Base-by-base conservation (phyloP, 2,329 filamentous ascomycete species). In the Microsporum canis region DNA sequence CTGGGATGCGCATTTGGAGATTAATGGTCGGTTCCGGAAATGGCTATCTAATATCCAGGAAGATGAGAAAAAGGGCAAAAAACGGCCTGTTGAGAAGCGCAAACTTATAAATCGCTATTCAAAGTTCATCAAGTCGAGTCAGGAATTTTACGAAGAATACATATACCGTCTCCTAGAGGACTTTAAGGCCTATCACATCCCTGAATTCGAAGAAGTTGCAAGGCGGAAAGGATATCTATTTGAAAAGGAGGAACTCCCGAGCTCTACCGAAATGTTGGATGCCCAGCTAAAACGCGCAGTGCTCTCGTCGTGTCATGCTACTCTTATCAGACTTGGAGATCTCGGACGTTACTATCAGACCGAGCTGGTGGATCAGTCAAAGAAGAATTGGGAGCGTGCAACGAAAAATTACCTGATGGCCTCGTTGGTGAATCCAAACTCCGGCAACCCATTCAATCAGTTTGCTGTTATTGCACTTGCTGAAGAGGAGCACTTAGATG, bases 361-460 rank as follows among this genome's bases (percentile, higher is more conserved):
- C 60, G 88, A 92, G 70, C 78, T 89, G 62, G 84, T 86, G 31
- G 61, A 63, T 27, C 82, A 81, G 63, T 91, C 88, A 72, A 82
- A 84, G 65, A 85, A 85, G 59, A 88, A 88, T 67, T 95, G 89
- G 79, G 88, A 88, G 31, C 84, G 84, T 12, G 90, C 92, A 12
- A 80, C 91, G 68, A 86, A 87, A 8, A 96, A 92, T 73, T 97
- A 99, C 73, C 79, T 83, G 60, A 79, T 97, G 63, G 94, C 94
- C 27, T 84, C 86, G 65, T 84, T 88, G 58, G 81, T 97, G 59
- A 82, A 88, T 66, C 90, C 92, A 2, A 79, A 84, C 17, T 90
- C 88, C 53, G 92, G 92, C 34, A 84, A 86, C 64, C 88, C 90
- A 14, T 88, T 95, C 69, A 92, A 99, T 69, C 94, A 97, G 73